phyloP scores from a whole-genome alignment of 495 filamentous ascomycete species.

The Neurospora sp. region DNA sequence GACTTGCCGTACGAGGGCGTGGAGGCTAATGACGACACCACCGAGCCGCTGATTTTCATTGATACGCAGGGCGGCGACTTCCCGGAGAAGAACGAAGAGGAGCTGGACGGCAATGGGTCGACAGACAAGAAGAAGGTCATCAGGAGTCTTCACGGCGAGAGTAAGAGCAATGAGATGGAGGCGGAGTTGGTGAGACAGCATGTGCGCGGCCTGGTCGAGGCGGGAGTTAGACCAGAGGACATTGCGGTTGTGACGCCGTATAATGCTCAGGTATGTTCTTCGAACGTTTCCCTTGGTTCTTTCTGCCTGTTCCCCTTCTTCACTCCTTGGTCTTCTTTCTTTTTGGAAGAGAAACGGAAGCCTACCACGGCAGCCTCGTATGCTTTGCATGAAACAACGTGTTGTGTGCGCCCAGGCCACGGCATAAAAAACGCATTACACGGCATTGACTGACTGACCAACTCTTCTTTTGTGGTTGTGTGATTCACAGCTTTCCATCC shows the following conservation, averaged over 20 bases:
- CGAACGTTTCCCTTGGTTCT: background rate
- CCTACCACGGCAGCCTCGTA: background rate
- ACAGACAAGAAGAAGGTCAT: slow-evolving; percentile 13
- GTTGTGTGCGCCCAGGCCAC: background rate
- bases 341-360: background rate
- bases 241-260: slow-evolving; percentile 95
- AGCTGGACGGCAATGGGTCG: background rate
- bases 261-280: slow-evolving; percentile 69
- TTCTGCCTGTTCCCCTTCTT: background rate
- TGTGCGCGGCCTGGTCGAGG: slow-evolving; percentile 60
- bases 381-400: slow-evolving; percentile 9
- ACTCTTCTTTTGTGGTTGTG: background rate
- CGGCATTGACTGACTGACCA: background rate
- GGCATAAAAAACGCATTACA: slow-evolving; percentile 4
- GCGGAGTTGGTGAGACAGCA: slow-evolving; percentile 70
- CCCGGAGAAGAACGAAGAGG: slow-evolving; percentile 35
- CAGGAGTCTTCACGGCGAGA: slow-evolving; percentile 57
- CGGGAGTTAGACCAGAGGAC: slow-evolving; percentile 68
- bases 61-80: slow-evolving; percentile 95
- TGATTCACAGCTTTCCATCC: slow-evolving; percentile 50
- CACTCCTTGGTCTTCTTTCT: background rate
- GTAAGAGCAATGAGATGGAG: slow-evolving; percentile 90
- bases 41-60: slow-evolving; percentile 80
- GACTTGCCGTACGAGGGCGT: slow-evolving; percentile 67
- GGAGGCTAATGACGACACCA: slow-evolving; percentile 74